Base-by-base conservation (phyloP, 345 rosid genomes). In the Physaria fendleri region DNA sequence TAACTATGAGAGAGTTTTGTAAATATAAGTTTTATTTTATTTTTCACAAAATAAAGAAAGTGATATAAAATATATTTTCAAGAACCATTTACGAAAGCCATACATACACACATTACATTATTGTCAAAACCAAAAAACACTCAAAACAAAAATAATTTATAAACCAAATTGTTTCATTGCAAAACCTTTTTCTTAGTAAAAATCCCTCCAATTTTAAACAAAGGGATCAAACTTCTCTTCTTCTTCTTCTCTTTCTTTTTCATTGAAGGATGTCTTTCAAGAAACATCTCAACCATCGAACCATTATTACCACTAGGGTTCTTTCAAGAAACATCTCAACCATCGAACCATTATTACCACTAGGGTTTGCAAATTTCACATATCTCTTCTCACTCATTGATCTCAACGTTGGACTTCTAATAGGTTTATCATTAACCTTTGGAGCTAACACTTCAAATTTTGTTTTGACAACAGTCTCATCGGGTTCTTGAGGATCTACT, bases 221-320 rank as follows among this genome's bases (percentile, higher is more conserved):
- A 70, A 17, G 92, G 83, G 4, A 89, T 65, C 74, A 84, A 45
- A 8, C 80, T 80, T 71, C 82, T 84, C 73, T 65, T 77, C 33
- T 20, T 39, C 47, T 13, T 59, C 42, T 33, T 53, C 56, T 68
- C 67, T 15, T 53, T 68, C 56, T 28, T 60, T 37, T 77, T 78
- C 49, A 86, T 71, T 10, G 95, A 86, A 73, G 84, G 82, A 47
- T 84, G 86, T 72, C 90, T 81, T 66, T 78, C 81, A 20, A 86
- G 82, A 17, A 67, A 60, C 68, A 70, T 73, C 38, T 35, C 57
- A 13, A 73, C 79, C 34, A 64, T 57, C 0, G 64, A 48, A 59
- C 74, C 76, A 12, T 64, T 74, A n/a, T n/a, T n/a, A n/a, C n/a
- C n/a, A n/a, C n/a, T n/a, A n/a, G n/a, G n/a, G n/a, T n/a, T 72